These are phyloP conservation scores for Diaporthe velutina DNA, from an alignment of 2,329 filamentous ascomycete genomes.

Conservation along the genomic window DNA sequence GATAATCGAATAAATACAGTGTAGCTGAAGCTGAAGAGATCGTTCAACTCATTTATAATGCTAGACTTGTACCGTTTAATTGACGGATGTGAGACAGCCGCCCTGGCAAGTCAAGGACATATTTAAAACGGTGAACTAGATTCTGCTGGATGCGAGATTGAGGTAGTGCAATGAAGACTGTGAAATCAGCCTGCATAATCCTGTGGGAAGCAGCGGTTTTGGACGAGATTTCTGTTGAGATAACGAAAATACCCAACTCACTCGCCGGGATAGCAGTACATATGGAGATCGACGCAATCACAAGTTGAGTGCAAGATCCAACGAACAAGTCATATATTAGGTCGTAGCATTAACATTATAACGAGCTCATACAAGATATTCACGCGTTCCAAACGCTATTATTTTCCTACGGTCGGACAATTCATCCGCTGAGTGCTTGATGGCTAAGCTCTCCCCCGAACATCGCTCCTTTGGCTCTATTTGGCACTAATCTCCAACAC, in stretches of 20 bases:
- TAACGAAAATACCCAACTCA: too few relatives aligned
- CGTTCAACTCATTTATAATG: background rate
- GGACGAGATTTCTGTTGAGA: too few relatives aligned
- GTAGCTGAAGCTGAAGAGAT: too few relatives aligned
- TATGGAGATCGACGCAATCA: too few relatives aligned
- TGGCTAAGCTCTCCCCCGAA: background rate
- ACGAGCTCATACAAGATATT: background rate
- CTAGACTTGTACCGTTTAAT: background rate
- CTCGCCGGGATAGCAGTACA: too few relatives aligned
- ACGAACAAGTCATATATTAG: too few relatives aligned
- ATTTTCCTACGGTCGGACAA: background rate
- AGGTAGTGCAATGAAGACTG: background rate
- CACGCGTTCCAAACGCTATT: background rate
- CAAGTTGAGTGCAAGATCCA: too few relatives aligned
- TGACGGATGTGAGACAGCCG: background rate
- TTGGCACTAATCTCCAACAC: constrained; percentile 48
- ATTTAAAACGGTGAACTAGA: background rate
- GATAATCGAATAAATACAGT: too few relatives aligned
- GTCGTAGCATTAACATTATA: background rate
- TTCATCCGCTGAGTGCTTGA: background rate
- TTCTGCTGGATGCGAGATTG: background rate
- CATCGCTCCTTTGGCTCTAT: background rate
- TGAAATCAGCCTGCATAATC: background rate
- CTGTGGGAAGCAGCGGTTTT: too few relatives aligned
- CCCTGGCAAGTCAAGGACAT: background rate